phyloP scores from a whole-genome alignment of 2,329 filamentous ascomycete genomes.

The Aspergillus eucalypticola region DNA sequence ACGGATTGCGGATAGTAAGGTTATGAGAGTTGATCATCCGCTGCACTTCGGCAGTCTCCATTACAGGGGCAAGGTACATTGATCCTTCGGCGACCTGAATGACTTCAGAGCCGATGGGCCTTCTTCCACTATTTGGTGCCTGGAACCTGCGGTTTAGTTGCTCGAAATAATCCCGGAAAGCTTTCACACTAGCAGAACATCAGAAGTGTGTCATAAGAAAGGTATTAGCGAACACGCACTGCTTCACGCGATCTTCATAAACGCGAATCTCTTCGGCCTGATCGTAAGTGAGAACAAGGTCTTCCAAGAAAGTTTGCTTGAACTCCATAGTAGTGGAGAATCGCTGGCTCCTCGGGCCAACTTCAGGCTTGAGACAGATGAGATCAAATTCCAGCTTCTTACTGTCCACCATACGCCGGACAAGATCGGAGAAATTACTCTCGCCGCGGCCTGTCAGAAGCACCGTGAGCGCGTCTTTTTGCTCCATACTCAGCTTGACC shows the following conservation, averaged over 20 bases:
- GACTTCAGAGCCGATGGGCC: conserved; percentile 73
- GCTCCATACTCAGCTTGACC: conserved; percentile 75
- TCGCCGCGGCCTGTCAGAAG: conserved; percentile 86
- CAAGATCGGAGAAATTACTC: conserved; percentile 70
- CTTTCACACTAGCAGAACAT: conserved; percentile 59
- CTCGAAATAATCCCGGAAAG: conserved; percentile 80
- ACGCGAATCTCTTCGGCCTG: conserved; percentile 76
- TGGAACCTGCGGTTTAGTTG: conserved; percentile 69
- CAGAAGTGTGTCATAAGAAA: conserved; percentile 6
- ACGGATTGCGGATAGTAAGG: conserved; percentile 32
- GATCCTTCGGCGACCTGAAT: conserved; percentile 79
- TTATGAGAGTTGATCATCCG: conserved; percentile 90
- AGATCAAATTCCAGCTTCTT: conserved; percentile 85
- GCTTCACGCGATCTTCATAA: conserved; percentile 64
- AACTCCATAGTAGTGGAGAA: conserved; percentile 86
- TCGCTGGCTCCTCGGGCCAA: conserved; percentile 74
- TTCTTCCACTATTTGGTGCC: conserved; percentile 53
- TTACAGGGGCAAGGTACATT: conserved; percentile 72
- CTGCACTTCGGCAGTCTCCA: conserved; percentile 81
- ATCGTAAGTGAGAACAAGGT: conserved; percentile 82
- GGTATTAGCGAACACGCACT: conserved; percentile 43
- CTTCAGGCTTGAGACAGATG: conserved; percentile 80
- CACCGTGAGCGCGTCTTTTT: conserved; percentile 81
- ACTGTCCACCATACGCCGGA: conserved; percentile 77
- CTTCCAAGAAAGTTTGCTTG: conserved; percentile 81